Conservation (phyloP, 495 filamentous ascomycete genomes). For the Wilcoxina mikolae region DNA sequence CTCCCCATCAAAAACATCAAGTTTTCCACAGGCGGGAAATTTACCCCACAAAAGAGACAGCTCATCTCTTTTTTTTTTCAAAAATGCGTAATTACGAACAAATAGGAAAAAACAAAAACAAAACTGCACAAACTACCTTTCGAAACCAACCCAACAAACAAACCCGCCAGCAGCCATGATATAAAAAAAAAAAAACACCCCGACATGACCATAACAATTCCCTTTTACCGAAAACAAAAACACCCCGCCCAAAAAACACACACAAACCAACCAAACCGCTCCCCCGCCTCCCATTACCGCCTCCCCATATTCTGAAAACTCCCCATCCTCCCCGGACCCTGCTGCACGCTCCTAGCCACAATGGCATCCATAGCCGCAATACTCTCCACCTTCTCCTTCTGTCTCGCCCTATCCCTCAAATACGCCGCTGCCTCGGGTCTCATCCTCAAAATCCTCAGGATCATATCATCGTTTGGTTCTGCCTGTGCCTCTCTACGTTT, state of each 20-base stretch:
- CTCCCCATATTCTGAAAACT: neutral
- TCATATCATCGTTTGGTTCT: conserved; percentile 97
- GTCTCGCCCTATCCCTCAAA: conserved; percentile 74
- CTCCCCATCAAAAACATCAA: too few species aligned
- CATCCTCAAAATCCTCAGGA: conserved; percentile 89
- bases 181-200: too few species aligned
- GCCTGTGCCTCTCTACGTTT: conserved; percentile 90
- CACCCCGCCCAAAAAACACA: neutral
- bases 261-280: too few species aligned
- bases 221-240: neutral
- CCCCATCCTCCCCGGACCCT: conserved; percentile 43
- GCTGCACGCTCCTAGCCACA: conserved; percentile 75
- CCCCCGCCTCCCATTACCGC: neutral
- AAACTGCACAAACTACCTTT: too few species aligned
- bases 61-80: too few species aligned
- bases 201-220: too few species aligned
- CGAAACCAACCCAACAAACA: too few species aligned
- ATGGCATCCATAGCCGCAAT: conserved; percentile 85
- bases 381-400: conserved; percentile 85
- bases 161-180: too few species aligned
- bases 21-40: too few species aligned
- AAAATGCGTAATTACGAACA: too few species aligned
- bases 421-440: conserved; percentile 84
- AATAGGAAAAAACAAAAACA: too few species aligned
- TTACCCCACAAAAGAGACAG: too few species aligned